phyloP scores from a whole-genome alignment of 371 early-diverging fungal genomes.

The Cokeromyces recurvatus region DNA sequence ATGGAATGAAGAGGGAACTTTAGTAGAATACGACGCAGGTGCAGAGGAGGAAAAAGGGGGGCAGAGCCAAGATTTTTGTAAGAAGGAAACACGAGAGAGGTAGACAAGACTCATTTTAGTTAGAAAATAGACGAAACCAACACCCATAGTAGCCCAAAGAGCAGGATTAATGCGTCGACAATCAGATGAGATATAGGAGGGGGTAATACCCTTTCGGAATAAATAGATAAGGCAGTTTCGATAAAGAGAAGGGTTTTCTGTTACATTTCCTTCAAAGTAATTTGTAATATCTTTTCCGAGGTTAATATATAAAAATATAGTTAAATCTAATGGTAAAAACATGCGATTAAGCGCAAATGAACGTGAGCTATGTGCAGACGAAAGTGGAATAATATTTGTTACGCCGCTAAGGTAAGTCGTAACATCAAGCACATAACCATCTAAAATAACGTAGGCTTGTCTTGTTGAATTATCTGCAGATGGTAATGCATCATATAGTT shows the following conservation, averaged over 20 bases:
- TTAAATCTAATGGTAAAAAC: conserved; percentile 39
- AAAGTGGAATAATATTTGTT: conserved; percentile 29
- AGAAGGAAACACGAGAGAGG: conserved; percentile 30
- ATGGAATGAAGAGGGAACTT: not conserved
- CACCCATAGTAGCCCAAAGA: conserved; percentile 46
- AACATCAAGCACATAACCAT: conserved; percentile 39
- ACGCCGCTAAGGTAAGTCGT: conserved; percentile 32
- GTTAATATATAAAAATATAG: conserved; percentile 32
- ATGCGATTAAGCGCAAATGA: conserved; percentile 37
- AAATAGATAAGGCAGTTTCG: conserved; percentile 25
- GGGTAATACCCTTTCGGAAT: conserved; percentile 31
- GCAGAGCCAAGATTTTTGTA: conserved; percentile 24
- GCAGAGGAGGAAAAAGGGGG: conserved; percentile 11
- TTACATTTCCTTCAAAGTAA: conserved; percentile 30
- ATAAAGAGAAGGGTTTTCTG: conserved; percentile 22
- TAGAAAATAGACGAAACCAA: conserved; percentile 31
- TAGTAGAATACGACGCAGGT: no score
- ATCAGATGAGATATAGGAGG: conserved; percentile 18
- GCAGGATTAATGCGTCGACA: conserved; percentile 40
- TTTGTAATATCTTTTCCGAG: conserved; percentile 40
- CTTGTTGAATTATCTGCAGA: conserved; percentile 18
- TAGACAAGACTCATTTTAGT: conserved; percentile 43
- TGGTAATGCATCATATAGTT: conserved; percentile 21
- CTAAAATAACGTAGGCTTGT: conserved; percentile 33
- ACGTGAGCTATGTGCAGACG: conserved; percentile 29